These are phyloP conservation scores for Limnomonas spitsbergensis DNA, from an alignment of 139 green algal genomes.

Conservation along the genomic window DNA sequence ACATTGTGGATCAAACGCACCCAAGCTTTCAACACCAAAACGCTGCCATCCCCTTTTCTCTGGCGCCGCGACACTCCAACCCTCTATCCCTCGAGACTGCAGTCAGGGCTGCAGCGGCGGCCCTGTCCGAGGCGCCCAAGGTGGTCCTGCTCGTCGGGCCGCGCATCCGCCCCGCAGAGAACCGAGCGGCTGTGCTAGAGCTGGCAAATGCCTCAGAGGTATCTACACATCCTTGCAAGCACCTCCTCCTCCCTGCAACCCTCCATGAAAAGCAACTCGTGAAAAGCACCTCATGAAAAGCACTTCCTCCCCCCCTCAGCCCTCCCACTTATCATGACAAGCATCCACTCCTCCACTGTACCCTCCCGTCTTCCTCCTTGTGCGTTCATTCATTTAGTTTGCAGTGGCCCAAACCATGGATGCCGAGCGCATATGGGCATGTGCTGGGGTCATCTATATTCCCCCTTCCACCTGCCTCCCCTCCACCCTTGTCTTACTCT, in stretches of 20 bases:
- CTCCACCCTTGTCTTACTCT: too few relatives aligned
- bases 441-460: neutral
- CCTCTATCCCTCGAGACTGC: constrained; percentile 52
- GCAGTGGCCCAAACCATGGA: too few relatives aligned
- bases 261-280: too few relatives aligned
- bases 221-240: too few relatives aligned
- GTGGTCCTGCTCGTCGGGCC: constrained; percentile 52
- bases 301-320: too few relatives aligned
- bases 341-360: too few relatives aligned
- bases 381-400: too few relatives aligned
- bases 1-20: constrained; percentile 58
- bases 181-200: neutral
- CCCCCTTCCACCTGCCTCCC: neutral
- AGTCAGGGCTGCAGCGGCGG: constrained; percentile 49
- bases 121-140: constrained; percentile 58
- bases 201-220: neutral
- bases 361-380: too few relatives aligned
- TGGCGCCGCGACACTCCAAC: constrained; percentile 43
- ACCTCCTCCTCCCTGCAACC: too few relatives aligned
- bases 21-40: constrained; percentile 37
- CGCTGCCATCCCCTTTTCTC: constrained; percentile 52
- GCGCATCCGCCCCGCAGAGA: neutral
- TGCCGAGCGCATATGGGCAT: too few relatives aligned
- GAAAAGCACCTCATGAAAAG: too few relatives aligned
- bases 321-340: too few relatives aligned